These are phyloP conservation scores for Botryotinia convoluta DNA, from an alignment of 2,329 filamentous ascomycete genomes.

Conservation along the genomic window DNA sequence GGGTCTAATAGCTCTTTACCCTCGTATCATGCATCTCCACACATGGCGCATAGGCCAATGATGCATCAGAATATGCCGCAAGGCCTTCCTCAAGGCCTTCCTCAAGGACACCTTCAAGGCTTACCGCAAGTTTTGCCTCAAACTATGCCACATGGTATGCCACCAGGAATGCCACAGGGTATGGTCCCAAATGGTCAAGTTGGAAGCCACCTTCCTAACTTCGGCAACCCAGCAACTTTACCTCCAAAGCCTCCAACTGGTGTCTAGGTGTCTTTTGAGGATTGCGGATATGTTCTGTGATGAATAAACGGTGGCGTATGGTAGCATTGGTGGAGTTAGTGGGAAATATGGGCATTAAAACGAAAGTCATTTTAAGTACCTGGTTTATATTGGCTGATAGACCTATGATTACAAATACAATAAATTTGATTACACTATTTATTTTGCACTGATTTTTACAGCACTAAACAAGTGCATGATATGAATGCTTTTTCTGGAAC, in stretches of 20 bases:
- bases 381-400: constrained; percentile 37
- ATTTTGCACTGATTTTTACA: background rate
- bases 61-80: constrained; percentile 38
- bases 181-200: constrained; percentile 35
- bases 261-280: constrained; percentile 31
- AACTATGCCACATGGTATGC: constrained; percentile 30
- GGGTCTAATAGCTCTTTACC: constrained; percentile 40
- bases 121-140: constrained; percentile 31
- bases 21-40: constrained; percentile 40
- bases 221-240: constrained; percentile 52
- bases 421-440: constrained; percentile 15
- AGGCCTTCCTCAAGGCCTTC: constrained; percentile 30
- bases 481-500: background rate
- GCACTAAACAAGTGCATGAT: background rate
- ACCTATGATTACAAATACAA: constrained; percentile 32
- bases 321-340: constrained; percentile 40
- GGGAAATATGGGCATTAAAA: constrained; percentile 35
- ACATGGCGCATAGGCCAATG: constrained; percentile 38
- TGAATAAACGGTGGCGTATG: constrained; percentile 38
- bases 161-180: constrained; percentile 29
- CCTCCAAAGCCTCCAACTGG: constrained; percentile 53
- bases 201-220: constrained; percentile 54
- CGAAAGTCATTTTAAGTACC: constrained; percentile 30
- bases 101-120: constrained; percentile 25
- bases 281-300: constrained; percentile 30